Evolutionary conservation across 2,329 filamentous ascomycete species (phyloP).

Genomic region (Ophiostoma angusticollis): DNA sequence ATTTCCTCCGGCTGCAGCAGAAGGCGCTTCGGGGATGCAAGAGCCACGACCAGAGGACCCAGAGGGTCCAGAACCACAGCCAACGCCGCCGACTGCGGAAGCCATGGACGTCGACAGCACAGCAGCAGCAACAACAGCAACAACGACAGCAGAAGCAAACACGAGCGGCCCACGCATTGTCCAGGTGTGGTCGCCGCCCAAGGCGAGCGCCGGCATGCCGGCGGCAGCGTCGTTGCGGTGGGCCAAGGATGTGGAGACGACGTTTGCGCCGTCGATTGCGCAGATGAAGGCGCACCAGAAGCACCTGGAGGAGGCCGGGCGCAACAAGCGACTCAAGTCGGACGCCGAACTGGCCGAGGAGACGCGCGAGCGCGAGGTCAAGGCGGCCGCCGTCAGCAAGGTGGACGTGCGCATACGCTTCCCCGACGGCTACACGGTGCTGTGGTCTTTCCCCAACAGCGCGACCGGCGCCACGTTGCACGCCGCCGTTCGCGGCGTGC

Average conservation of each 20-base stretch:
- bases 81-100: neutral
- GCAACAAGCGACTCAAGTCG: constrained; percentile 67
- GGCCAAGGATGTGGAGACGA: constrained; percentile 43
- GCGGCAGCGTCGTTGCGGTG: constrained; percentile 43
- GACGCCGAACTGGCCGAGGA: constrained; percentile 69
- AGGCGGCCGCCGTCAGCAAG: constrained; percentile 50
- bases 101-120: constrained; percentile 9
- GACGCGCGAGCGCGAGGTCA: constrained; percentile 51
- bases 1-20: neutral
- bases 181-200: constrained; percentile 66
- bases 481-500: constrained; percentile 56
- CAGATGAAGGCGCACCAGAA: constrained; percentile 66
- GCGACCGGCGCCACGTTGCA: constrained; percentile 65
- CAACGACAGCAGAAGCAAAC: constrained; percentile 2
- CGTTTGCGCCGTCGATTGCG: constrained; percentile 62
- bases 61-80: neutral
- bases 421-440: constrained; percentile 69
- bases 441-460: constrained; percentile 53
- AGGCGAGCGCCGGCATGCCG: constrained; percentile 47
- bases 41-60: neutral
- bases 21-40: too few relatives aligned
- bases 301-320: constrained; percentile 44
- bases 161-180: constrained; percentile 41
- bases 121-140: neutral
- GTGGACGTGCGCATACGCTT: constrained; percentile 73